These are phyloP conservation scores for Aspergillus fijiensis DNA, from an alignment of 2,329 filamentous ascomycete genomes.

Conservation along the genomic window DNA sequence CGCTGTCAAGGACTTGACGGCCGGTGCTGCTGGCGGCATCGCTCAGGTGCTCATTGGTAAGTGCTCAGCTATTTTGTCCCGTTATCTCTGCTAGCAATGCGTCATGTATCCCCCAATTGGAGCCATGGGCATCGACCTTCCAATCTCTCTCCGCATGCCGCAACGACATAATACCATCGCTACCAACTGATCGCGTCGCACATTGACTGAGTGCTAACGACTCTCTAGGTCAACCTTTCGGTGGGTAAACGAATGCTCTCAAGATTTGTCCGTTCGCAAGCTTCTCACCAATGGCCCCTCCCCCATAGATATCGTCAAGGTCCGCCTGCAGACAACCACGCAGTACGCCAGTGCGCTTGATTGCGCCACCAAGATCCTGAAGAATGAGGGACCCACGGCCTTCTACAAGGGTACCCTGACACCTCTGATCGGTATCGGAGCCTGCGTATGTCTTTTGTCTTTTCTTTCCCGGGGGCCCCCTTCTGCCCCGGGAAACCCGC, in stretches of 20 bases:
- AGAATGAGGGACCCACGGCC: conserved; percentile 80
- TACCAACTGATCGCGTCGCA: neutral
- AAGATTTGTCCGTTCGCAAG: neutral
- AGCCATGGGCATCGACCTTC: neutral
- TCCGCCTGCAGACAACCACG: conserved; percentile 85
- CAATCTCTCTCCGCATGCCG: neutral
- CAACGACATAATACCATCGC: neutral
- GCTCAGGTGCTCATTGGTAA: conserved; percentile 91
- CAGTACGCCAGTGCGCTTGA: conserved; percentile 78
- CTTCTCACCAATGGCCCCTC: conserved; percentile 16
- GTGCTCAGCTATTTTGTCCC: conserved; percentile 33
- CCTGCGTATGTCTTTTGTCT: conserved; percentile 64
- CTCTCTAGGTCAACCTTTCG: conserved; percentile 62
- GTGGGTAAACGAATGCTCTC: conserved; percentile 41
- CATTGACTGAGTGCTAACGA: conserved; percentile 28
- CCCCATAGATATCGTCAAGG: conserved; percentile 83
- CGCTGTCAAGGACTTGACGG: conserved; percentile 83
- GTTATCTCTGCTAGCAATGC: conserved; percentile 5
- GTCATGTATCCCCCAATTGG: neutral
- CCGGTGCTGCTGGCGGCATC: conserved; percentile 86
- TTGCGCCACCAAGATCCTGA: conserved; percentile 80
- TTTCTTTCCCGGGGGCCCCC: neutral
- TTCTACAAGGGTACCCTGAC: conserved; percentile 99
- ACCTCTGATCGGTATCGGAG: conserved; percentile 90
- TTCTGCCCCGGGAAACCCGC: neutral